A percentile compares a stretch with the other conserved stretches of the same genome.
Conservation (phyloP, 768 basidiomycete genomes). For the Tephrocybe rancida region DNA sequence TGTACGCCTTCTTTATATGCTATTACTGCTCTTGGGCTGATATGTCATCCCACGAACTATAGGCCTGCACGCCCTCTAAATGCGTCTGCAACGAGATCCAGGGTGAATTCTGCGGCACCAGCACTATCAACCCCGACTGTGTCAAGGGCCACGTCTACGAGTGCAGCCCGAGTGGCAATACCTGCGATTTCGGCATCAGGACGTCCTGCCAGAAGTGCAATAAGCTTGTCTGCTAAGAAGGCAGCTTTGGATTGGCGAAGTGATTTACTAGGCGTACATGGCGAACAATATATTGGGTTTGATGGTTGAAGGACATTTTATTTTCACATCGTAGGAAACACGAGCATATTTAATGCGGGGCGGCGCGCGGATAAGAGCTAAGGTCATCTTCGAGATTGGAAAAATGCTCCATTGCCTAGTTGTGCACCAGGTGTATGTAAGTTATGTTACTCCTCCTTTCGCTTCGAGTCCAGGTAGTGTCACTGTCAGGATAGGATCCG, state of each 20-base stretch:
- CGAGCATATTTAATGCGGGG: not conserved
- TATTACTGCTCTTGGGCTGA: not conserved
- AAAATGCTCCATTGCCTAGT: too few species aligned
- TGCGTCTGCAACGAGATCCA: slow-evolving; percentile 11
- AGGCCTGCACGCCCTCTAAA: slow-evolving; percentile 17
- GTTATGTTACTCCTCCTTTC: too few species aligned
- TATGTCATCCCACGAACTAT: not conserved
- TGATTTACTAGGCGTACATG: not conserved
- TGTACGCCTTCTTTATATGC: not conserved
- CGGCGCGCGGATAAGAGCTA: too few species aligned
- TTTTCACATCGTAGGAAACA: not conserved
- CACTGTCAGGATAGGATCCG: too few species aligned
- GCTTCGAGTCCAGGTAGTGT: too few species aligned
- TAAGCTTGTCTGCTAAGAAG: slow-evolving; percentile 10
- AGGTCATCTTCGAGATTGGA: too few species aligned
- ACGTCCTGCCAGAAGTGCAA: slow-evolving; percentile 18
- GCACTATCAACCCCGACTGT: slow-evolving; percentile 18
- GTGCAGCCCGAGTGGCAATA: slow-evolving; percentile 14
- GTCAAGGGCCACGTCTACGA: slow-evolving; percentile 19
- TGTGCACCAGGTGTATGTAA: too few species aligned
- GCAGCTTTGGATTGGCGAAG: not conserved
- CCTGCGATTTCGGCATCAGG: slow-evolving; percentile 18
- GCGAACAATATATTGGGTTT: not conserved
- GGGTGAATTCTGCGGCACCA: slow-evolving; percentile 20
- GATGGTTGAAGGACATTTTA: not conserved